Evolutionary conservation across 1,284 basidiomycete species (phyloP), one percentile per base, ranked within the genome.

Genomic region (Tilletia indica): DNA sequence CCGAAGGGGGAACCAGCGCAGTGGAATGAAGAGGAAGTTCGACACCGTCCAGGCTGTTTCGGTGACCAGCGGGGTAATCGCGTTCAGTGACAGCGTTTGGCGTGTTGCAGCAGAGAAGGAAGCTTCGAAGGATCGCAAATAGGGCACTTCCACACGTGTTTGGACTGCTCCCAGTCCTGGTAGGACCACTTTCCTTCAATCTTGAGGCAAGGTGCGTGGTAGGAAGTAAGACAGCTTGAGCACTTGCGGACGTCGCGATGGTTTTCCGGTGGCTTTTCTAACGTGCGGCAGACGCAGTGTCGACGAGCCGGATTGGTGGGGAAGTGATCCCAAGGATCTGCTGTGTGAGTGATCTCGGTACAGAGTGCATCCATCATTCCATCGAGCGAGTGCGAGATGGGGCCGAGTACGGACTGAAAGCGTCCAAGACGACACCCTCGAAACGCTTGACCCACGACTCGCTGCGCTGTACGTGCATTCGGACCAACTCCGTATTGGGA

Each of bases 281-380:
- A 64, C 49, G 72, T 76, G 38, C 78, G 69, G 73, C 82, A 83
- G 19, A 83, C 48, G 70, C 82, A 83, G 51, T 79, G 73, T 21
- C 70, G 64, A 47, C 25, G 42, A 21, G 48, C 36, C 21, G 54
- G 69, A 66, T 69, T 38, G 19, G 49, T 25, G 5, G 61, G 61
- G 34, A 39, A 64, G 61, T 70, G 63, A 31, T 54, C 63, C 70
- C 38, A 34, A 9, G 54, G 49, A 19, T 70, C 49, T 31, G 66
- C 48, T 45, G 68, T 51, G 48, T 77, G 91, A 89, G 85, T 89
- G 90, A 83, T 93, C 34, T 56, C 91, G 39, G n/a, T 34, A 45
- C 66, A 83, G 91, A 89, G 61, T 16, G 61, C 61, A 42, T 64
- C 61, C 61, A 64, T 64, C 61, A 64, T 64, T 3, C 34, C 61